A percentile compares a stretch with the other conserved stretches of the same genome.
These are phyloP conservation scores for Oryza rufipogon DNA, from an alignment of 176 grass and related monocot genomes.

Conservation along the genomic window DNA sequence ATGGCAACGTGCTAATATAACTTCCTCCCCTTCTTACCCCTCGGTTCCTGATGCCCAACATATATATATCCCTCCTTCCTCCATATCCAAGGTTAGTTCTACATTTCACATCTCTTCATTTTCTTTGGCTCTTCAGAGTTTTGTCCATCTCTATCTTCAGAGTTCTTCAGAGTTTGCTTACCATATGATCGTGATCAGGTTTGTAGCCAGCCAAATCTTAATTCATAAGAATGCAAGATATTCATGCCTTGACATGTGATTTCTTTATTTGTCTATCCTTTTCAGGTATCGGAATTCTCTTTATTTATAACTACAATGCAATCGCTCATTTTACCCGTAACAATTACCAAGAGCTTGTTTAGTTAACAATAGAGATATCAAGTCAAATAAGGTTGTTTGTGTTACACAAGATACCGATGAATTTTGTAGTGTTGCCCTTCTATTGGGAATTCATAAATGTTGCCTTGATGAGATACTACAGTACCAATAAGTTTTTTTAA, in stretches of 20 bases:
- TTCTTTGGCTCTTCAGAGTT: not conserved
- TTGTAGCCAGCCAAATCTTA: not conserved
- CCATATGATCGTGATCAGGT: not conserved
- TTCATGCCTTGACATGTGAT: not conserved
- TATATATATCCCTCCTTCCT: not conserved
- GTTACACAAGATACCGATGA: not conserved
- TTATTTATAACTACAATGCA: not conserved
- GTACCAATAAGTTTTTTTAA: not conserved
- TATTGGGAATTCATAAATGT: not conserved
- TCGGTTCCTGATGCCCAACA: not conserved
- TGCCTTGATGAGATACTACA: not conserved
- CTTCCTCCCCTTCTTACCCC: not conserved
- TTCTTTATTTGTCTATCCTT: not conserved
- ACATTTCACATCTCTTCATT: not conserved
- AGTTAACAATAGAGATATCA: not conserved
- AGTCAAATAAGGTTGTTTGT: not conserved
- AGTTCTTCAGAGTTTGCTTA: not conserved
- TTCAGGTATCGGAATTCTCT: not conserved
- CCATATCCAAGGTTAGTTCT: not conserved
- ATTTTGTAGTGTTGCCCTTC: not conserved
- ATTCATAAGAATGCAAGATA: not conserved
- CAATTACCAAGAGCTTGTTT: not conserved
- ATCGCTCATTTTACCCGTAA: not conserved
- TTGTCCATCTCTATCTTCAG: not conserved
- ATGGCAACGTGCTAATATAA: not conserved